phyloP scores from a whole-genome alignment of 2,329 filamentous ascomycete genomes.

The Diaporthe vaccinii region DNA sequence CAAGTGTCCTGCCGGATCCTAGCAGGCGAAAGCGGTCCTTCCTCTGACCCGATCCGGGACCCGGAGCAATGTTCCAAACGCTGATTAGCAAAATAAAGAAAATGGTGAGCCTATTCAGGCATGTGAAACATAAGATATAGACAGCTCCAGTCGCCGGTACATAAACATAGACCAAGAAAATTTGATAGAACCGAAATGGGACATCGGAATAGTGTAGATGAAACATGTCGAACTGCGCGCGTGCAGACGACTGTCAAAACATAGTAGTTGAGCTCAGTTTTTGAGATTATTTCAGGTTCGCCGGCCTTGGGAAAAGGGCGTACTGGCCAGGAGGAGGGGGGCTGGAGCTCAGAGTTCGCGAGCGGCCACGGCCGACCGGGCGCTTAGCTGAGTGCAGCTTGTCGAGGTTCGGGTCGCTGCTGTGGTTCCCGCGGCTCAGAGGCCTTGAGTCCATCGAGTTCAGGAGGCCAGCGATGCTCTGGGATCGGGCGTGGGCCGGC shows the following conservation, averaged over 20 bases:
- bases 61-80: background rate
- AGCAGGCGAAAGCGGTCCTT: background rate
- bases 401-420: slow-evolving; percentile 48
- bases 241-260: background rate
- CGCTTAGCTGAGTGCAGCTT: slow-evolving; percentile 44
- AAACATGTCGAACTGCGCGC: background rate
- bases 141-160: slow-evolving; percentile 9
- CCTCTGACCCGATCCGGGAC: background rate
- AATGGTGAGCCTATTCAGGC: slow-evolving; percentile 9
- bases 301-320: slow-evolving; percentile 56
- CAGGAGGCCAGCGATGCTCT: slow-evolving; percentile 36
- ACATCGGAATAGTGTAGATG: slow-evolving; percentile 21
- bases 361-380: slow-evolving; percentile 54
- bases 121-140: background rate
- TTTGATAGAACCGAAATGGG: background rate
- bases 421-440: slow-evolving; percentile 45
- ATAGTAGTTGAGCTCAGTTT: background rate
- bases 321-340: slow-evolving; percentile 63
- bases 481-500: slow-evolving; percentile 39
- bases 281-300: slow-evolving; percentile 35
- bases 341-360: slow-evolving; percentile 61
- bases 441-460: slow-evolving; percentile 29
- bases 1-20: background rate
- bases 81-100: slow-evolving; percentile 5
- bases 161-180: background rate